Evolutionary conservation across 1,284 basidiomycete genomes (phyloP), one percentile per base, ranked within the genome.

Genomic region (Pholiota adiposa): DNA sequence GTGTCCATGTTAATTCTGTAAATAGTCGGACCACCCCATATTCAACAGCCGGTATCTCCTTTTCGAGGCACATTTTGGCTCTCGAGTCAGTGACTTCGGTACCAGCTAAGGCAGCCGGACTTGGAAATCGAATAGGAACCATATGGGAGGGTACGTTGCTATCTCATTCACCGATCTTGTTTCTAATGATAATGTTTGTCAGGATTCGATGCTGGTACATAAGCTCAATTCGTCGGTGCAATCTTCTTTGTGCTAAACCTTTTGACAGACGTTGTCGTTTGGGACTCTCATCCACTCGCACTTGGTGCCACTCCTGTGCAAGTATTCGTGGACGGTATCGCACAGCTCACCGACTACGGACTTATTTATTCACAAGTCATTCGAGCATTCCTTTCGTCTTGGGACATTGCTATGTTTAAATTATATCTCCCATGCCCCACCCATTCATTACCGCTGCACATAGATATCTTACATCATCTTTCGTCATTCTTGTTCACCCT

Each of bases 121-220:
- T 92, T 46, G 85, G 82, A 33, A 90, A 92, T 70, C 81, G 90
- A 12, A 73, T 93, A 44, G 92, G 89, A 1, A 85, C 77, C 61
- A 69, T 93, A 43, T 63, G 69, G 41, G 69, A 73, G 73, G 71
- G 16, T 25, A 61, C 36, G 31, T 27, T 19, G 18, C 27, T 14
- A 19, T 18, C 31, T 1, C 18, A 16, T 12, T n/a, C n/a, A n/a
- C n/a, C n/a, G n/a, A n/a, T n/a, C n/a, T n/a, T n/a, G n/a, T n/a
- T n/a, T n/a, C n/a, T n/a, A n/a, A n/a, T n/a, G n/a, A n/a, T n/a
- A n/a, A n/a, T n/a, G n/a, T n/a, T n/a, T n/a, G n/a, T n/a, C n/a
- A 81, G 77, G 85, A 64, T 81, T 78, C 66, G 75, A 81, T 69
- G 77, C 77, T 61, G 78, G 79, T 77, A 58, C 18, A 71, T 59